phyloP scores from a whole-genome alignment of 2,329 filamentous ascomycete genomes.

The Elsinoe perseae region DNA sequence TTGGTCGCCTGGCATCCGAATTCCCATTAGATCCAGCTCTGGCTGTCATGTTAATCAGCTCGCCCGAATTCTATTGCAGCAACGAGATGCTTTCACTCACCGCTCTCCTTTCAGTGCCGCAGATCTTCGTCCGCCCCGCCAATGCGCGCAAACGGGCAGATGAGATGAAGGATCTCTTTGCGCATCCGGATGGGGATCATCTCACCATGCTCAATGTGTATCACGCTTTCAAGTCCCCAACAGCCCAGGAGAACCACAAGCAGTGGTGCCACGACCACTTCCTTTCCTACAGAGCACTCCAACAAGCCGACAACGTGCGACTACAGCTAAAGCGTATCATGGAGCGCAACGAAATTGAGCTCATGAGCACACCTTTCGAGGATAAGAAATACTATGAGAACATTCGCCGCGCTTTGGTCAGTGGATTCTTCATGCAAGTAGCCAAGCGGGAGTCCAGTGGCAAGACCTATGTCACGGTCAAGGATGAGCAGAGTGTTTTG shows the following conservation, averaged over 20 bases:
- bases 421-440: constrained; percentile 99
- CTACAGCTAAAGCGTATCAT: constrained; percentile 90
- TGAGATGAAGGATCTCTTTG: constrained; percentile 93
- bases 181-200: constrained; percentile 89
- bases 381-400: constrained; percentile 98
- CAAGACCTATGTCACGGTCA: constrained; percentile 91
- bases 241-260: constrained; percentile 64
- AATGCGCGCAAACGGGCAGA: constrained; percentile 83
- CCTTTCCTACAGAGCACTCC: constrained; percentile 77
- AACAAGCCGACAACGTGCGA: constrained; percentile 90
- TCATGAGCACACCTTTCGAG: constrained; percentile 81
- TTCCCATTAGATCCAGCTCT: constrained; percentile 91
- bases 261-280: constrained; percentile 98
- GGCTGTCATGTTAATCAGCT: constrained; percentile 96
- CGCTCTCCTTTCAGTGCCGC: constrained; percentile 84
- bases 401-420: constrained; percentile 82
- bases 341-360: constrained; percentile 80
- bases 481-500: constrained; percentile 89
- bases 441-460: constrained; percentile 83
- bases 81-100: constrained; percentile 97
- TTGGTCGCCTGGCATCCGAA: constrained; percentile 83
- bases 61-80: constrained; percentile 96
- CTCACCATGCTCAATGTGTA: constrained; percentile 95
- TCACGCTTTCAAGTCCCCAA: constrained; percentile 82
- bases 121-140: constrained; percentile 84